Conservation (phyloP, 768 basidiomycete species). For the Hygrophoropsis aurantiaca region DNA sequence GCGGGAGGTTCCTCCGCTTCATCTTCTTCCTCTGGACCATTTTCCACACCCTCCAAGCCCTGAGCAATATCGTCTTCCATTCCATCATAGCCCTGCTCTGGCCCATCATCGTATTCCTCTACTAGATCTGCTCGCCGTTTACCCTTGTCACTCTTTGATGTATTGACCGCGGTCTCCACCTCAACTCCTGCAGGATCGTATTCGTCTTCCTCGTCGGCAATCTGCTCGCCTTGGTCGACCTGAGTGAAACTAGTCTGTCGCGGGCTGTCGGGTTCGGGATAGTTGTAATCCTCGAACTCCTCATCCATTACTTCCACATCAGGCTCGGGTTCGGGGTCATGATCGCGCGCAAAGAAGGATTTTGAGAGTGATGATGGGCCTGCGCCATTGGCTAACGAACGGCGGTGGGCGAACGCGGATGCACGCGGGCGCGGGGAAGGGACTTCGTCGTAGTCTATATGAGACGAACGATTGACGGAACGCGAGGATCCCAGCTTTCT, state of each 20-base stretch:
- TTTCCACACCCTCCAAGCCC: slow-evolving; percentile 45
- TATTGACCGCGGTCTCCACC: slow-evolving; percentile 23
- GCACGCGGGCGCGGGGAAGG: slow-evolving; percentile 53
- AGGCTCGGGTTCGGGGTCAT: slow-evolving; percentile 20
- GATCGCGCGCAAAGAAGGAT: slow-evolving; percentile 19
- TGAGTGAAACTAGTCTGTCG: slow-evolving; percentile 45
- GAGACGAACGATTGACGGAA: slow-evolving; percentile 49
- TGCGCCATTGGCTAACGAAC: slow-evolving; percentile 32
- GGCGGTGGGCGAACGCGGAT: slow-evolving; percentile 23
- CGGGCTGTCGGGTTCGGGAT: slow-evolving; percentile 22
- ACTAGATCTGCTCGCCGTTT: slow-evolving; percentile 37
- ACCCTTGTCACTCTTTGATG: slow-evolving; percentile 33
- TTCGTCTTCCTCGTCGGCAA: slow-evolving; percentile 33
- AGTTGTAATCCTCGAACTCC: slow-evolving; percentile 21
- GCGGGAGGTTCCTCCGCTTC: slow-evolving; percentile 33
- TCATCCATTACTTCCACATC: slow-evolving; percentile 31
- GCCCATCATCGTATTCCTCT: slow-evolving; percentile 11
- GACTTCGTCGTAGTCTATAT: slow-evolving; percentile 60
- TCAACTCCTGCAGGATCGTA: slow-evolving; percentile 32
- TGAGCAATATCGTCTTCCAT: slow-evolving; percentile 44
- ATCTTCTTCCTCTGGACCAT: slow-evolving; percentile 53
- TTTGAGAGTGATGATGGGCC: slow-evolving; percentile 34
- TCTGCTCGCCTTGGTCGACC: slow-evolving; percentile 47
- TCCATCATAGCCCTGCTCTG: slow-evolving; percentile 21
- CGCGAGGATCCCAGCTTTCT: slow-evolving; percentile 42